These are phyloP conservation scores for Colletotrichum viniferum DNA, from an alignment of 2,329 filamentous ascomycete species.

Conservation along the genomic window DNA sequence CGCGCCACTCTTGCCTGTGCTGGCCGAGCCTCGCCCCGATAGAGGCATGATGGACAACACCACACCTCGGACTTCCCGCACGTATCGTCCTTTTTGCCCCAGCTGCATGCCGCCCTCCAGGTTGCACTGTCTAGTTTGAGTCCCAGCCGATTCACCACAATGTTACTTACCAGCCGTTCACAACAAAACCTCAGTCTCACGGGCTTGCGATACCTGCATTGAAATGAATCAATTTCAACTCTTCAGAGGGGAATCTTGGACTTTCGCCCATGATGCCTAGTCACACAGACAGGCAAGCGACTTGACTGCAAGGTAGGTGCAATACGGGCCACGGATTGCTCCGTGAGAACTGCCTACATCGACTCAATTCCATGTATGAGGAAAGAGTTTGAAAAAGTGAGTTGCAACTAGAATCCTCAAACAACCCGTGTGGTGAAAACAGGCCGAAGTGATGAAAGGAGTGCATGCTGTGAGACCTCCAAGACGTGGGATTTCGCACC, in stretches of 20 bases:
- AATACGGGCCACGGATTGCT: not conserved
- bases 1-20: slow-evolving; percentile 5
- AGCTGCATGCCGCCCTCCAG: not conserved
- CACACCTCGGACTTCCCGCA: not conserved
- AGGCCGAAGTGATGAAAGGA: not conserved
- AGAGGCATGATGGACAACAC: slow-evolving; percentile 1
- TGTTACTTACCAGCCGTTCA: not conserved
- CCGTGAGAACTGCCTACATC: not conserved
- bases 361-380: not conserved
- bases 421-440: not conserved
- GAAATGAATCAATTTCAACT: not conserved
- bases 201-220: not conserved
- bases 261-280: not conserved
- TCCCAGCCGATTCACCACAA: not conserved
- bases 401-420: not conserved
- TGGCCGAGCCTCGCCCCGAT: slow-evolving; percentile 13
- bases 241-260: not conserved
- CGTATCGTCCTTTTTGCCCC: not conserved
- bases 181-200: not conserved
- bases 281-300: not conserved
- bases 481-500: not conserved
- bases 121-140: not conserved
- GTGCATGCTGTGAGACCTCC: not conserved
- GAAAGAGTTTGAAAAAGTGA: not conserved
- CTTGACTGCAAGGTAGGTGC: not conserved